Base-by-base conservation (phyloP, 257 asterid species). In the Solanum okadae region DNA sequence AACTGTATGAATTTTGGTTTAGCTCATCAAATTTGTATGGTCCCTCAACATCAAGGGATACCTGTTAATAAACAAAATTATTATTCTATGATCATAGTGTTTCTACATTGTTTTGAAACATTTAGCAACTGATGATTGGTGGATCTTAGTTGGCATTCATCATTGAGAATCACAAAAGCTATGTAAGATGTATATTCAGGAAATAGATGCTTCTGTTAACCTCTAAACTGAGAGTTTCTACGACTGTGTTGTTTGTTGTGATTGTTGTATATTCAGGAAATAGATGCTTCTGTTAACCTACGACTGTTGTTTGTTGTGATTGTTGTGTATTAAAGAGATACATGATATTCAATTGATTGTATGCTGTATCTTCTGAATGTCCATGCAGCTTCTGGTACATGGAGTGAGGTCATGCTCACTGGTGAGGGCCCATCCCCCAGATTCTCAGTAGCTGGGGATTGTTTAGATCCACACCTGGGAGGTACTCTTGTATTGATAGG, bases 391-490 rank as follows among this genome's bases (percentile, higher is more conserved):
- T 93, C 89, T 81, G 97, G 96, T 63, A n/a, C 93, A 79, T 97
- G 98, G 99, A 90, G 90, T 90, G 94, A 93, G 94, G 92, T 96
- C 87, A 46, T 79, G 84, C 92, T 95, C 89, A 75, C 89, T 78
- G 98, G 98, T 23, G 96, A 90, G 92, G 97, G 98, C 81, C 99
- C 99, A 76, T 93, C 98, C 40, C 95, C 94, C 73, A 94, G 99
- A 92, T 97, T 97, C 91, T 96, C 99, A 68, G 91, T 97, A 95
- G 99, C 99, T 49, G 98, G 99, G 75, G 98, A 95, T 83, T 88
- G 92, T 87, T 90, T 97, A 93, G 98, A 94, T 92, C 99, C 99
- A 16, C 95, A 95, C 85, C 85, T 94, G 95, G 94, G 93, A 73
- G 99, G 99, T 44, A 92, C 94, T 89, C 98, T 97, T 88, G 94